A percentile compares a stretch with the other conserved stretches of the same genome.
Evolutionary conservation across 148 eudicot species (phyloP).

Genomic region (Vaccinium darrowii): DNA sequence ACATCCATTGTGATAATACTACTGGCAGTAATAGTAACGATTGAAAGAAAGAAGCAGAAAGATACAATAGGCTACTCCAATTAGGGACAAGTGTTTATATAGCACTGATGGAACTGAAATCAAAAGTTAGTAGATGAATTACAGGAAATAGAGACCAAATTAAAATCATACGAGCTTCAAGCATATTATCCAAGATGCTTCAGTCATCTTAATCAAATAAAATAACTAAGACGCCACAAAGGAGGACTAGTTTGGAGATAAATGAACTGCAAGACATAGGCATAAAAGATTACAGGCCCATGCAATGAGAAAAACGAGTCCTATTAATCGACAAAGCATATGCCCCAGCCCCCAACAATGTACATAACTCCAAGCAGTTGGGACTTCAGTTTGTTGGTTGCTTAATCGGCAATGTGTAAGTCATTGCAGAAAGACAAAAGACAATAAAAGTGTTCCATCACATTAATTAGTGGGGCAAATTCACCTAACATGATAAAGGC

Average conservation of each 20-base stretch:
- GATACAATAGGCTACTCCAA: background rate
- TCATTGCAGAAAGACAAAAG: background rate
- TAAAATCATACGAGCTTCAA: background rate
- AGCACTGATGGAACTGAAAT: background rate
- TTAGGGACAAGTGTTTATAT: background rate
- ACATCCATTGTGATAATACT: too few relatives aligned
- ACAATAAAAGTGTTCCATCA: background rate
- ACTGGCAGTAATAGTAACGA: background rate
- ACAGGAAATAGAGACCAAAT: background rate
- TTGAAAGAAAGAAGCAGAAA: too few relatives aligned
- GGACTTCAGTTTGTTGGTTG: background rate
- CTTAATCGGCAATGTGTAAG: background rate
- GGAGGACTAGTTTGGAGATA: background rate
- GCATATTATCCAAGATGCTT: background rate
- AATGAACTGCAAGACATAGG: background rate
- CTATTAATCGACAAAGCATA: background rate
- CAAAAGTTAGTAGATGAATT: background rate
- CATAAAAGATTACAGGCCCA: background rate
- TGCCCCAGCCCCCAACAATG: background rate
- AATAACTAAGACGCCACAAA: constrained; percentile 9
- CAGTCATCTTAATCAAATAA: background rate
- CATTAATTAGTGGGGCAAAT: background rate
- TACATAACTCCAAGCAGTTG: background rate
- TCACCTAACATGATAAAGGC: background rate
- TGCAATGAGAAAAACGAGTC: background rate